A percentile compares a stretch with the other conserved stretches of the same genome.
These are phyloP conservation scores for Diaporthe citriasiana DNA, from an alignment of 2,329 filamentous ascomycete genomes.

Conservation along the genomic window DNA sequence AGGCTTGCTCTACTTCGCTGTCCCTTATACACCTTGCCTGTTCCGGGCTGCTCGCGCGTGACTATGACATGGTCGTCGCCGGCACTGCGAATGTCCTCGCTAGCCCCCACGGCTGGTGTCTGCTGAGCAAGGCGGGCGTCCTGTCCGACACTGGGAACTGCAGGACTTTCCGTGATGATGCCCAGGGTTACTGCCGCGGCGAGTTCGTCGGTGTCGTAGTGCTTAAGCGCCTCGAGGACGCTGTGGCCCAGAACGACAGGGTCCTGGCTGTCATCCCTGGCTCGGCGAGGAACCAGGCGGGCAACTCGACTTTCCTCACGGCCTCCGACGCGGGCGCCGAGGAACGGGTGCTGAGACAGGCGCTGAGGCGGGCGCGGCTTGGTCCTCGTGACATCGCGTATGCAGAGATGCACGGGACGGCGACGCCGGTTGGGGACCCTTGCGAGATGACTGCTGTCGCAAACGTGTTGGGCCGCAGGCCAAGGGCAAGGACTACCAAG, in stretches of 20 bases:
- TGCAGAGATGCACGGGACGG: constrained; percentile 22
- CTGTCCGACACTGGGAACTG: constrained; percentile 63
- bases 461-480: constrained; percentile 50
- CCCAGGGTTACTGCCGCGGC: constrained; percentile 61
- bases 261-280: constrained; percentile 57
- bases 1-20: constrained; percentile 54
- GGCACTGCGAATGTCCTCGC: constrained; percentile 75
- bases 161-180: constrained; percentile 59
- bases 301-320: background rate
- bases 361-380: background rate
- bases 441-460: background rate
- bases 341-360: background rate
- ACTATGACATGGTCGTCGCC: constrained; percentile 74
- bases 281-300: constrained; percentile 53
- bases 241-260: constrained; percentile 50
- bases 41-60: constrained; percentile 72
- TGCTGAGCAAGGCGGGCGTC: constrained; percentile 73
- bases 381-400: background rate
- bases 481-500: no score
- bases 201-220: background rate
- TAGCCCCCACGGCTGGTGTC: constrained; percentile 74
- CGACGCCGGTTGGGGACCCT: background rate
- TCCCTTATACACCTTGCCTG: constrained; percentile 58
- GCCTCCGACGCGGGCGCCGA: background rate
- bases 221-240: constrained; percentile 24